phyloP scores from a whole-genome alignment of 345 rosid genomes.

The Anacardium occidentale region DNA sequence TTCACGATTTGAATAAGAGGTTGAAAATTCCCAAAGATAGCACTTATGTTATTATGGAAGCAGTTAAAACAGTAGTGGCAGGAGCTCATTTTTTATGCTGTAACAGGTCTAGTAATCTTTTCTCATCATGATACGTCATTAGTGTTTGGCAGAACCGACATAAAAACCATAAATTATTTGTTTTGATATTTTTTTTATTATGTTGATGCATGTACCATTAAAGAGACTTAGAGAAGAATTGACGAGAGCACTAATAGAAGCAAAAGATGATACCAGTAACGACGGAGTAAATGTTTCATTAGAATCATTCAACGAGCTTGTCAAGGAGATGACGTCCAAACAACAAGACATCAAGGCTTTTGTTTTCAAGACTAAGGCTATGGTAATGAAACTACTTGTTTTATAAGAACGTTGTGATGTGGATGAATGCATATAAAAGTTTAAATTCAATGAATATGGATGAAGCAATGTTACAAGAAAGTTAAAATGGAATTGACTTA shows the following conservation, averaged over 20 bases:
- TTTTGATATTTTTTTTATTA: constrained; percentile 5
- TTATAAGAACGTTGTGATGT: no score
- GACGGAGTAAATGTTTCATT: constrained; percentile 41
- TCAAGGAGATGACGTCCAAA: constrained; percentile 56
- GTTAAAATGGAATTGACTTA: no score
- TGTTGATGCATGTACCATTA: constrained; percentile 31
- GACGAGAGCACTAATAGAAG: constrained; percentile 69
- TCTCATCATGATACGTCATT: constrained; percentile 25
- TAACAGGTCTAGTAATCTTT: neutral
- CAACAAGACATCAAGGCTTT: constrained; percentile 68
- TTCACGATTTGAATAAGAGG: no score
- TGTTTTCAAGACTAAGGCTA: constrained; percentile 75
- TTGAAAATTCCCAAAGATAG: no score
- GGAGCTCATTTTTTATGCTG: constrained; percentile 17
- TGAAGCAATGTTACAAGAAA: no score
- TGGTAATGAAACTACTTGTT: constrained; percentile 39
- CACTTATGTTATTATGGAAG: no score
- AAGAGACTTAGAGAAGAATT: constrained; percentile 76
- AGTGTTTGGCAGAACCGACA: constrained; percentile 16
- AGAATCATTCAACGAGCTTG: constrained; percentile 74
- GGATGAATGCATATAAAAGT: no score
- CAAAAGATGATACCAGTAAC: constrained; percentile 39
- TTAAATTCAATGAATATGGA: no score
- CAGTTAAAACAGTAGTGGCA: neutral
- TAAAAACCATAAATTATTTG: neutral